phyloP scores from a whole-genome alignment of 2,329 filamentous ascomycete species.

The Fusarium sterilihyphosum region DNA sequence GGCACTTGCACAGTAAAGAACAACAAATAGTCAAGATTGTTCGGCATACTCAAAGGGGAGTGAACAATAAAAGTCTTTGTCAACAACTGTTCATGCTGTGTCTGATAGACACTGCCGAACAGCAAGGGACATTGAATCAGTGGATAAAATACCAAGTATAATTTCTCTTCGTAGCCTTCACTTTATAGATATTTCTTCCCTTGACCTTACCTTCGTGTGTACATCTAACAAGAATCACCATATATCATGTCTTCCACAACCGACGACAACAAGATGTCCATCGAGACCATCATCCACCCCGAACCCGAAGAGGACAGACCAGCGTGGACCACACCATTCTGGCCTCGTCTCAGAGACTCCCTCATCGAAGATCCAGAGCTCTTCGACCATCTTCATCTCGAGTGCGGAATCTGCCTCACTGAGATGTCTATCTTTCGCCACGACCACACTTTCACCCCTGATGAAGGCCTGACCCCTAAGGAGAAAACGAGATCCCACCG shows the following conservation, averaged over 20 bases:
- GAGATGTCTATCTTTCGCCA: slow-evolving; percentile 21
- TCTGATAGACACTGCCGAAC: not conserved
- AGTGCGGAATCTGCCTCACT: slow-evolving; percentile 20
- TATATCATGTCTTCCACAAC: not conserved
- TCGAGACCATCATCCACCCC: not conserved
- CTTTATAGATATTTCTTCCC: too few relatives aligned
- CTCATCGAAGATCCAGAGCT: not conserved
- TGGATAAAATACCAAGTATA: not conserved
- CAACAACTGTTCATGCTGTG: not conserved
- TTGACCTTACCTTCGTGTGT: not conserved
- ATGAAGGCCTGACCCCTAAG: not conserved
- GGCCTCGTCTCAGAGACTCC: slow-evolving; percentile 20
- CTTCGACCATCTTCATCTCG: not conserved
- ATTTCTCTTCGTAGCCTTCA: too few relatives aligned
- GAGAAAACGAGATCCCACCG: not conserved
- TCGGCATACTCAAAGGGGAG: not conserved
- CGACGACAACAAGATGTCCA: not conserved
- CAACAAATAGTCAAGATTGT: not conserved
- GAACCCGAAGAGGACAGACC: not conserved
- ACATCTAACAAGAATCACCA: not conserved
- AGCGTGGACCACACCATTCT: not conserved
- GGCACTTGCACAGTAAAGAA: not conserved
- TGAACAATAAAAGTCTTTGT: not conserved
- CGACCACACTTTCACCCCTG: not conserved
- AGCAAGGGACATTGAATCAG: not conserved